These are phyloP conservation scores for Scleromitrula shiraiana DNA, from an alignment of 2,329 filamentous ascomycete species.

Conservation along the genomic window DNA sequence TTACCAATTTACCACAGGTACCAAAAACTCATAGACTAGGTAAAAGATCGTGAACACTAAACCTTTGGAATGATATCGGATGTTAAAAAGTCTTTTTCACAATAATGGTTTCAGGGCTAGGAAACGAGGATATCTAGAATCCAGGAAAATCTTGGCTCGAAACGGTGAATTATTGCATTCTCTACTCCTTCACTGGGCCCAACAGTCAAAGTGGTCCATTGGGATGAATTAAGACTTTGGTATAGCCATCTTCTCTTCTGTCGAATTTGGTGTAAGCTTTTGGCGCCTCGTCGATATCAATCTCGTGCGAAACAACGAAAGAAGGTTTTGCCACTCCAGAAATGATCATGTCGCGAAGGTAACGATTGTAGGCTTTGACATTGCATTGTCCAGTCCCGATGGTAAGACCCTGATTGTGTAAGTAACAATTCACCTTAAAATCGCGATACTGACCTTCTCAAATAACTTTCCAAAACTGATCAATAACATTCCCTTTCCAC, in stretches of 20 bases:
- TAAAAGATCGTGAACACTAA: too few relatives aligned
- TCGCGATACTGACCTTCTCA: slow-evolving; percentile 45
- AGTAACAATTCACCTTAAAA: neutral
- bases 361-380: slow-evolving; percentile 60
- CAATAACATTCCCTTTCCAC: slow-evolving; percentile 55
- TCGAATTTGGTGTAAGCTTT: slow-evolving; percentile 59
- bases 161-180: neutral
- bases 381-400: slow-evolving; percentile 59
- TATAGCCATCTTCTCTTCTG: slow-evolving; percentile 38
- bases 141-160: too few relatives aligned
- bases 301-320: slow-evolving; percentile 59
- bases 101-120: too few relatives aligned
- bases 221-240: slow-evolving; percentile 1
- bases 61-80: too few relatives aligned
- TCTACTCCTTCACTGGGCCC: neutral
- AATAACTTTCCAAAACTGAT: slow-evolving; percentile 61
- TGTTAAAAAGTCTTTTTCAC: too few relatives aligned
- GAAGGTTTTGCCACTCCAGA: slow-evolving; percentile 55
- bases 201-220: slow-evolving; percentile 23
- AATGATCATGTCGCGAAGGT: slow-evolving; percentile 58
- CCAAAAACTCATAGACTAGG: too few relatives aligned
- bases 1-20: too few relatives aligned
- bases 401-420: slow-evolving; percentile 40
- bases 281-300: slow-evolving; percentile 52
- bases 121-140: too few relatives aligned